Base-by-base conservation (phyloP, 352 stramenopile genomes). In the Globisporangium cystogenes region DNA sequence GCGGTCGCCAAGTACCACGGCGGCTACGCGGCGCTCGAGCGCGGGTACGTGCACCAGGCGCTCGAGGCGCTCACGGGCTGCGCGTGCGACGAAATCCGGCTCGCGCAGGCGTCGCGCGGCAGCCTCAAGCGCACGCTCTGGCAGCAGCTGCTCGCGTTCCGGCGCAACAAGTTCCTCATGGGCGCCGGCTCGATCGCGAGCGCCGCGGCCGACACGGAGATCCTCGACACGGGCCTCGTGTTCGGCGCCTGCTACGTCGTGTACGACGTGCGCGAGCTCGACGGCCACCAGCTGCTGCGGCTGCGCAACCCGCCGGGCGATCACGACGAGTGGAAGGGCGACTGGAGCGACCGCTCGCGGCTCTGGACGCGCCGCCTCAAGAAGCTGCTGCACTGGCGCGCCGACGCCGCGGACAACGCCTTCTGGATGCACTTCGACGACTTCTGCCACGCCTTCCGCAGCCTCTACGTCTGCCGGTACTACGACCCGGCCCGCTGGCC, bases 351-450 rank as follows among this genome's bases (percentile, higher is more conserved):
- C 72, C 64, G 67, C 51, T 97, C 88, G 23, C 68, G 74, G 41
- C 77, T 97, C 29, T 98, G 93, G 93, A 98, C 81, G 57, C 87
- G 86, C 7, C 74, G 87, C 3, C 73, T 96, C 14, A 92, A 91
- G 58, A 83, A 87, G 48, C 82, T 88, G 43, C 67, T 97, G 18
- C 56, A 64, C 5, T 74, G 77, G 59, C 68, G 53, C 3, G 65
- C 80, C 12, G 72, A 95, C 47, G 73, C 65, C 31, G 76, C 87
- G 45, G 87, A 97, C 64, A 96, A 96, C 59, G 96, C 87, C 41
- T 98, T 98, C 65, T 98, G 86, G 86, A 98, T 98, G 86, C 91
- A 82, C 61, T 97, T 97, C 71, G 87, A 98, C 65, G 92, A 98
- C 61, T 97, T 98, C 57, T 92, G 82, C 59, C 73, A 93, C 37